Base-by-base conservation (phyloP, 1,284 basidiomycete genomes). In the Stygiomarasmius scandens region DNA sequence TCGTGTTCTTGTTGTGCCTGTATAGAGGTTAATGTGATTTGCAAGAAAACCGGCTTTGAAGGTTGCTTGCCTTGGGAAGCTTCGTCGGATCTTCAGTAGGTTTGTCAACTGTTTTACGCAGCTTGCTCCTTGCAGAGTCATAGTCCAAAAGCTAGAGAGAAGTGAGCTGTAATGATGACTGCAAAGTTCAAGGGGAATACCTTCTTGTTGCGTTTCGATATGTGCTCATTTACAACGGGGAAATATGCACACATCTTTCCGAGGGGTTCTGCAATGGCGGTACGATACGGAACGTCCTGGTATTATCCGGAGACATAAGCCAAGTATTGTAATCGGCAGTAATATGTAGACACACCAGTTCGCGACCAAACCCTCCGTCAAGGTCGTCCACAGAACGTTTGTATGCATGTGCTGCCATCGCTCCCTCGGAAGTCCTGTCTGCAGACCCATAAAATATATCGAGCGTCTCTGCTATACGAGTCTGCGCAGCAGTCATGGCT, bases 171-270 rank as follows among this genome's bases (percentile, higher is more conserved):
- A 56, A 16, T 48, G 1, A 52, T 14, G 29, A 41, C 8, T 41
- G 16, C 57, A 36, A 52, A 49, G 24, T 45, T 23, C 9, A 22
- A 41, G 20, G 43, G 19, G 54, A 74, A 36, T 54, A 95, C 94
- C 86, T 99, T 99, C 79, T 98, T 96, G 76, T 96, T 92, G 51
- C 97, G 85, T 76, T 99, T 99, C 46, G 86, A 69, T 63, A 99
- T 95, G 56, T 95, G 92, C 61, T 96, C 92, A 72, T 98, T 98
- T 69, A 98, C 88, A 49, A 94, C 81, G 3, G 94, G 93, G 76
- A 96, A 98, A 74, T 98, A 98, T 1, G 90, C 88, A 70, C 92
- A 95, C 83, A 99, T 93, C 78, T 96, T 97, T 1, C 96, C 95
- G 1, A 96, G 77, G 3, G 96, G 96, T 70, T 99, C 97, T 59